phyloP scores from a whole-genome alignment of 83 land plant genomes.

The Isoetes engelmannii region DNA sequence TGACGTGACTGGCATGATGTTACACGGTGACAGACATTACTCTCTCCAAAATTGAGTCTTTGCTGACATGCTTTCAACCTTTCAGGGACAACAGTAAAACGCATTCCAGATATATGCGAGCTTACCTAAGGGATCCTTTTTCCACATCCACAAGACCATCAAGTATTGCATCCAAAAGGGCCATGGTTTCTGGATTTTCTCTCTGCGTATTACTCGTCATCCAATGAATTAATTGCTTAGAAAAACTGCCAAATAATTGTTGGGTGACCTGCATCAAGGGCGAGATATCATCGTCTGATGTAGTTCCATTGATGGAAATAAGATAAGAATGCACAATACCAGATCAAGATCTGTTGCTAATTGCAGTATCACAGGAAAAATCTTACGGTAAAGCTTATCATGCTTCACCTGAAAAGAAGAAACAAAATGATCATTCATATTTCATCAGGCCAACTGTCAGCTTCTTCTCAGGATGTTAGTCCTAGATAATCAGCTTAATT shows the following conservation, averaged over 20 bases:
- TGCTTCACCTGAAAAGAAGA: constrained; percentile 26
- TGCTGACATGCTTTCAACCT: too few species aligned
- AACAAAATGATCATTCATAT: too few species aligned
- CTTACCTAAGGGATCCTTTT: constrained; percentile 42
- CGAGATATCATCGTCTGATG: not conserved
- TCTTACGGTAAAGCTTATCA: constrained; percentile 34
- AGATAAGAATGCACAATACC: constrained; percentile 18
- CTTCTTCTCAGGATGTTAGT: too few species aligned
- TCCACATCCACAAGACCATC: constrained; percentile 47
- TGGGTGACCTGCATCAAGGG: constrained; percentile 32
- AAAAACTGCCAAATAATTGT: constrained; percentile 34
- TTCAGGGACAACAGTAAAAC: not conserved
- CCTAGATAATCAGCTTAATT: too few species aligned
- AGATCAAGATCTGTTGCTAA: constrained; percentile 45
- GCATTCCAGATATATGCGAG: not conserved
- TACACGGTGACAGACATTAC: too few species aligned
- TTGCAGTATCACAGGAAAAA: constrained; percentile 38
- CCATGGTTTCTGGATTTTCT: constrained; percentile 52
- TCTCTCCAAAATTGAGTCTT: too few species aligned
- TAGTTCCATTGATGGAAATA: not conserved
- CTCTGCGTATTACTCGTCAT: constrained; percentile 42
- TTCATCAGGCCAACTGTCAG: too few species aligned
- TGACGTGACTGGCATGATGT: too few species aligned
- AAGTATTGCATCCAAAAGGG: constrained; percentile 42
- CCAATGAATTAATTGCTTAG: constrained; percentile 46